Base-by-base conservation (phyloP, 2,329 filamentous ascomycete genomes). In the Neoarthrinium moseri region DNA sequence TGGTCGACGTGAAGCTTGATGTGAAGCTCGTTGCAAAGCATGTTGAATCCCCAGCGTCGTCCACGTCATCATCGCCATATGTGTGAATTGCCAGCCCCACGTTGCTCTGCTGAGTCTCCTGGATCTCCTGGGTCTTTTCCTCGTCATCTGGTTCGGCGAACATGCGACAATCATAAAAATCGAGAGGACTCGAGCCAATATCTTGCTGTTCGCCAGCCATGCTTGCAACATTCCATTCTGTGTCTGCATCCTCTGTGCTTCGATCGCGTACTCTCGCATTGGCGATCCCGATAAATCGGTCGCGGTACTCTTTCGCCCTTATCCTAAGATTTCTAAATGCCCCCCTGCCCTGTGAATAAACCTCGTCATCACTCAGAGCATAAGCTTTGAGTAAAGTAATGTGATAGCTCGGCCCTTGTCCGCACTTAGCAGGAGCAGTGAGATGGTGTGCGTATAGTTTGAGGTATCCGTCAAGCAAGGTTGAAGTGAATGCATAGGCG, bases 371-470 rank as follows among this genome's bases (percentile, higher is more conserved):
- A 11, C 4, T 43, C 11, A 30, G 13, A 3, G 39, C 18, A 33
- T 43, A 43, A 22, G 39, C 39, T 12, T 43, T 33, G 32, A 45
- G 20, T 37, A 20, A 22, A 13, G 22, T 45, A 7, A 23, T 45
- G 27, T 38, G 22, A 38, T 22, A 45, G 4, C 27, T 18, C 20
- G 41, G 41, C 21, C 29, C 23, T 21, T 43, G n/a, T 22, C 29
- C 29, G n/a, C 15, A 10, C 5, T 12, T 20, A 22, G 23, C 18
- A n/a, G 43, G 43, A 11, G 43, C 34, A 8, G 22, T 22, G 20
- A 45, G 4, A 24, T 45, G 43, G 34, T 38, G 33, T n/a, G 34
- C 34, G 18, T 45, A 38, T n/a, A 45, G n/a, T 6, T 15, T 21
- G 4, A 45, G 34, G 13, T 6, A 34, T 27, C 43, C 43, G 7